These are phyloP conservation scores for Dalbergia cultrata DNA, from an alignment of 306 rosid species.

Conservation along the genomic window DNA sequence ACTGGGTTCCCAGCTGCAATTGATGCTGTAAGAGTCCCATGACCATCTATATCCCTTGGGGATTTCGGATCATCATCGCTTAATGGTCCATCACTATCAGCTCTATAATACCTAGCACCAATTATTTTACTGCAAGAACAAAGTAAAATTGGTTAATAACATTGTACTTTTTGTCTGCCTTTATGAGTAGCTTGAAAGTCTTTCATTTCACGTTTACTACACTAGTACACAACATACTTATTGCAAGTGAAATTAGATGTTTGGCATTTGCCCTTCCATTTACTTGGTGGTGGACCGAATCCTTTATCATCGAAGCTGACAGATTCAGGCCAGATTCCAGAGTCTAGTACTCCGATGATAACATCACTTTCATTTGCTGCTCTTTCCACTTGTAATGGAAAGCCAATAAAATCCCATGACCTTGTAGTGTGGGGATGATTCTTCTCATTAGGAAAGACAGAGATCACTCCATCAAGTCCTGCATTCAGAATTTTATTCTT, in stretches of 20 bases:
- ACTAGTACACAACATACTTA: conserved; percentile 47
- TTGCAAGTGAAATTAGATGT: conserved; percentile 58
- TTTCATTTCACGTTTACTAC: background rate
- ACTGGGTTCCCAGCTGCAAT: conserved; percentile 58
- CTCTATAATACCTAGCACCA: conserved; percentile 58
- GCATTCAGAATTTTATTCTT: background rate
- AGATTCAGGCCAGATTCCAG: conserved; percentile 68
- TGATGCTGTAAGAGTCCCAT: conserved; percentile 67
- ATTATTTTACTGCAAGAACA: conserved; percentile 57
- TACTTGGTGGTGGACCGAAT: conserved; percentile 60
- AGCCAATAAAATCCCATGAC: conserved; percentile 72
- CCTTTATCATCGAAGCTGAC: conserved; percentile 58
- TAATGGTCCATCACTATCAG: background rate
- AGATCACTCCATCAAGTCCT: conserved; percentile 61
- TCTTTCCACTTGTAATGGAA: conserved; percentile 41
- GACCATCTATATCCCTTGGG: conserved; percentile 54
- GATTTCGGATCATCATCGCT: conserved; percentile 26
- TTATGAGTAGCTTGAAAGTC: background rate
- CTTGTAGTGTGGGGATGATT: conserved; percentile 58
- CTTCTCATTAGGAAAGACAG: conserved; percentile 57
- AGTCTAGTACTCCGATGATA: conserved; percentile 57
- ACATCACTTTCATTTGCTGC: conserved; percentile 45
- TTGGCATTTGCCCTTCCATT: conserved; percentile 68
- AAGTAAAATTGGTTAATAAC: background rate
- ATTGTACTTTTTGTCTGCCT: background rate